Conservation (phyloP, 1,139 yeast species). For the Candida neerlandica region DNA sequence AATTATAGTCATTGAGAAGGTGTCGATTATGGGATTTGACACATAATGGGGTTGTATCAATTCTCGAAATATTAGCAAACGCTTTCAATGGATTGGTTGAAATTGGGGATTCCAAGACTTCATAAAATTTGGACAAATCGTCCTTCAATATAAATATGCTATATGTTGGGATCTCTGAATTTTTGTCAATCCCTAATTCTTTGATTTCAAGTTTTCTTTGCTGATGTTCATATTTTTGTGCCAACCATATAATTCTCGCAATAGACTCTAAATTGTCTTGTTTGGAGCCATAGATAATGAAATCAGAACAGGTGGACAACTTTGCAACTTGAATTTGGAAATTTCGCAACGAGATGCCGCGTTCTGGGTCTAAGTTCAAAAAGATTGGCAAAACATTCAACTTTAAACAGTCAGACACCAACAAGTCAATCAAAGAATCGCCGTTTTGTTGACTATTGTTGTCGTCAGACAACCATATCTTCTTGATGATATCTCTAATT, state of each 20-base stretch:
- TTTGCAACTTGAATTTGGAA: conserved; percentile 79
- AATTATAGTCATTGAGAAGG: conserved; percentile 67
- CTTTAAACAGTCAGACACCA: conserved; percentile 46
- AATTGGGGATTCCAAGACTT: conserved; percentile 3
- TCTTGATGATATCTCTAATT: conserved; percentile 26
- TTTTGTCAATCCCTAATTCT: neutral
- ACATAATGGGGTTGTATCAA: conserved; percentile 7
- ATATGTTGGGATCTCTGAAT: conserved; percentile 10
- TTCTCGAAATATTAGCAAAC: conserved; percentile 11
- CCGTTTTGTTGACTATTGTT: conserved; percentile 6
- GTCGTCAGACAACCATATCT: conserved; percentile 19
- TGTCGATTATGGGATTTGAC: conserved; percentile 8
- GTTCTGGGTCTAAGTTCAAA: conserved; percentile 60
- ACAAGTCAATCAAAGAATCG: conserved; percentile 17
- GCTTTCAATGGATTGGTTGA: conserved; percentile 8
- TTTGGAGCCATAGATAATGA: conserved; percentile 57
- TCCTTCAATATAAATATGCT: conserved; percentile 21
- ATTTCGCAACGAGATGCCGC: conserved; percentile 72
- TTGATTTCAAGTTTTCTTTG: conserved; percentile 9
- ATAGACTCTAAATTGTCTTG: conserved; percentile 42
- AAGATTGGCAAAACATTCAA: conserved; percentile 55
- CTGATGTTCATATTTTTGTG: conserved; percentile 46
- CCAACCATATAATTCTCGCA: conserved; percentile 55
- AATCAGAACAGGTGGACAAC: conserved; percentile 67
- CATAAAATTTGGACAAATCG: conserved; percentile 4